phyloP scores from a whole-genome alignment of 2,329 filamentous ascomycete genomes.

The Niveomyces coronatus region DNA sequence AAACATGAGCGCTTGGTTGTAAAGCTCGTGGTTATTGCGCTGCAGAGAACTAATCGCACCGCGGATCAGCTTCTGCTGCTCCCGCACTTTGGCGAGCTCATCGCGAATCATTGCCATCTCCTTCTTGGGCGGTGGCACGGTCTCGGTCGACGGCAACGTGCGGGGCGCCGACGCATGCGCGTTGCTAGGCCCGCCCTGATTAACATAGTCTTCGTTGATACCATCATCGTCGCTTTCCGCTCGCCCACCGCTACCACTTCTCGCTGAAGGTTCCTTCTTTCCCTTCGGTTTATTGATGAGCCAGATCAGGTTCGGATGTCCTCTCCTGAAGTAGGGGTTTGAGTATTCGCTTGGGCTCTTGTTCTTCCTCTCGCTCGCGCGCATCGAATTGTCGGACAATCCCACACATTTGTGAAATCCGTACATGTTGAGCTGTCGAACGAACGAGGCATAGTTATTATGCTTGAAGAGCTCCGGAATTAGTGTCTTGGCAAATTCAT shows the following conservation, averaged over 20 bases:
- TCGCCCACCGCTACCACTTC: slow-evolving; percentile 52
- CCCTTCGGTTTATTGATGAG: slow-evolving; percentile 87
- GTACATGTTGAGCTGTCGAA: slow-evolving; percentile 92
- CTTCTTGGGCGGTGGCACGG: slow-evolving; percentile 49
- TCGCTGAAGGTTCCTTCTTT: slow-evolving; percentile 43
- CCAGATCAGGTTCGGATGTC: slow-evolving; percentile 87
- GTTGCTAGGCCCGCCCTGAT: slow-evolving; percentile 13
- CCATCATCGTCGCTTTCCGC: slow-evolving; percentile 56
- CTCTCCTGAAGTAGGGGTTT: slow-evolving; percentile 91
- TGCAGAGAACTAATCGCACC: slow-evolving; percentile 71
- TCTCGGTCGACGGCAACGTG: slow-evolving; percentile 32
- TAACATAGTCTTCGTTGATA: slow-evolving; percentile 28
- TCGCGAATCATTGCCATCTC: slow-evolving; percentile 69
- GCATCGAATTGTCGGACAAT: slow-evolving; percentile 94
- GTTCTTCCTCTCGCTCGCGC: slow-evolving; percentile 90
- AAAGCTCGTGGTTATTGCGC: slow-evolving; percentile 78
- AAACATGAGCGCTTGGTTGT: slow-evolving; percentile 78
- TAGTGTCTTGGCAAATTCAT: slow-evolving; percentile 95
- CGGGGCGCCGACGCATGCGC: slow-evolving; percentile 14
- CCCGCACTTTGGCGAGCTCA: slow-evolving; percentile 72
- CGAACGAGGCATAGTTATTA: slow-evolving; percentile 95
- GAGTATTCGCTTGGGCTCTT: slow-evolving; percentile 98
- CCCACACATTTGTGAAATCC: slow-evolving; percentile 95
- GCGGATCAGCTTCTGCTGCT: slow-evolving; percentile 79
- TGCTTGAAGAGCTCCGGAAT: slow-evolving; percentile 98